Evolutionary conservation across 73 alveolate species (phyloP), one percentile per base, ranked within the genome.

Genomic region (Tetrahymena borealis): DNA sequence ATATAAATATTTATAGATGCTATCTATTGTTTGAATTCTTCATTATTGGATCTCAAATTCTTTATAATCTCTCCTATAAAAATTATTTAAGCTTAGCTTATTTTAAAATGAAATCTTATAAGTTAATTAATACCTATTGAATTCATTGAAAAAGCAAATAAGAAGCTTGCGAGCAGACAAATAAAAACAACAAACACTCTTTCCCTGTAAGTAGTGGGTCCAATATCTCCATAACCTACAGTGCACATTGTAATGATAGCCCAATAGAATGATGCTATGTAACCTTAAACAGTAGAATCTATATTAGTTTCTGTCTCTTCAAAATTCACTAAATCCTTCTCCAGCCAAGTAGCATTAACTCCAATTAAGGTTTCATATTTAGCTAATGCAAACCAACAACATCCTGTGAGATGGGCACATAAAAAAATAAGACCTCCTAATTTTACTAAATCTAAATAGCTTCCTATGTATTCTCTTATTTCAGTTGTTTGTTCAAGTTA

Each of bases 181-280:
- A 96, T 38, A 35, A 96, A 32, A 36, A 96, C 40, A 28, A 95
- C 97, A 91, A 93, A 93, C 24, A 91, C 36, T 92, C 92, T 95
- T 90, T 96, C 98, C 78, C 42, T 32, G 12, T 78, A 31, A 32
- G 96, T 92, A 3, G 40, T 91, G 33, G 96, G 94, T 28, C 90
- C 91, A n/a, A 96, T 92, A 95, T 96, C 97, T 28, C 98, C 98
- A 95, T 96, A 96, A 1, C 98, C 98, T 13, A 96, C 98, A 4
- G 98, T 96, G 9, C 96, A 94, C 94, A 96, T 43, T 9, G 98
- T 96, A 4, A 96, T 94, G 43, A 96, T 95, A 78, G 95, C 91
- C 96, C 96, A 96, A 93, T 96, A 96, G 78, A 96, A 90, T 35
- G 98, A 92, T 18, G 93, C 91, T n/a, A 96, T 85, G 93, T 96